phyloP scores from a whole-genome alignment of 768 basidiomycete genomes.

The Boletales sp. region DNA sequence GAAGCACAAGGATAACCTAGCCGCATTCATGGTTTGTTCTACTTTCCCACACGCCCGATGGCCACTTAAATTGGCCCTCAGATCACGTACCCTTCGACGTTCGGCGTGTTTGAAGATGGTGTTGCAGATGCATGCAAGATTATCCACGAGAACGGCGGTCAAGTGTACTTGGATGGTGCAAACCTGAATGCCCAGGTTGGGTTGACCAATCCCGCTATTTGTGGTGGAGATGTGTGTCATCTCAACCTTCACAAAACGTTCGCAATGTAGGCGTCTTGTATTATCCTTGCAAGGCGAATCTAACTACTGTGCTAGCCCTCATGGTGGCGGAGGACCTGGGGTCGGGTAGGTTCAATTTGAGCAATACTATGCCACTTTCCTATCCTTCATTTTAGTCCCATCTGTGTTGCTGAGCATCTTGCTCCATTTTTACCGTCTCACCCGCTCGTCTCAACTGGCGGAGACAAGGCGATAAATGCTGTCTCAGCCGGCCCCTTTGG shows the following conservation, averaged over 20 bases:
- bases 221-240: slow-evolving; percentile 97
- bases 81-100: slow-evolving; percentile 98
- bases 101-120: slow-evolving; percentile 95
- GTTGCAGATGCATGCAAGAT: slow-evolving; percentile 88
- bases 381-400: slow-evolving; percentile 51
- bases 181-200: slow-evolving; percentile 95
- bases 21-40: slow-evolving; percentile 84
- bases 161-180: slow-evolving; percentile 95
- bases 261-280: slow-evolving; percentile 62
- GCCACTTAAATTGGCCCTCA: slow-evolving; percentile 27
- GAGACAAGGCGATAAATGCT: slow-evolving; percentile 74
- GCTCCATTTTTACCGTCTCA: slow-evolving; percentile 93
- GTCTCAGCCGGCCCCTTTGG: slow-evolving; percentile 93
- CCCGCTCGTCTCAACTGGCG: slow-evolving; percentile 64
- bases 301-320: slow-evolving; percentile 54
- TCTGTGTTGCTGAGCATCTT: slow-evolving; percentile 91
- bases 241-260: slow-evolving; percentile 98
- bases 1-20: slow-evolving; percentile 86
- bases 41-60: slow-evolving; percentile 5
- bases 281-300: not conserved
- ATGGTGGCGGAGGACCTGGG: slow-evolving; percentile 96
- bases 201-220: slow-evolving; percentile 87
- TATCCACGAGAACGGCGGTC: slow-evolving; percentile 92
- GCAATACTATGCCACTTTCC: no score
- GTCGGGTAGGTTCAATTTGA: slow-evolving; percentile 64